Evolutionary conservation across 1,284 basidiomycete species (phyloP).

Genomic region (Ustilago shanxiensis): DNA sequence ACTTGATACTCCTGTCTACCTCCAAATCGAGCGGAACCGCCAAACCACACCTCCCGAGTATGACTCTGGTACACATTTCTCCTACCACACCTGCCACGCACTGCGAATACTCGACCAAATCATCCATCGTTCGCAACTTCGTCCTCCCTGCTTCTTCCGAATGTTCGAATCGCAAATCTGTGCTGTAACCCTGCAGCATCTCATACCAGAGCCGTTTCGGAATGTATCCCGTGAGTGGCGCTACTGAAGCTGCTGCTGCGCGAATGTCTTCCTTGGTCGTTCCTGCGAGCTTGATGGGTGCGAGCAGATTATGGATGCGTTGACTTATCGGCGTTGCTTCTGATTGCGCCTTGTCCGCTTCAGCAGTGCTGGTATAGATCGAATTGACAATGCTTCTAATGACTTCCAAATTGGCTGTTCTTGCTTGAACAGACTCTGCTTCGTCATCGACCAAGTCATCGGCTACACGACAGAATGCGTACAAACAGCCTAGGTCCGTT

Average conservation of each 20-base stretch:
- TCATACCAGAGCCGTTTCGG: slow-evolving; percentile 58
- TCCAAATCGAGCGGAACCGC: slow-evolving; percentile 32
- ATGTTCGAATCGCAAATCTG: slow-evolving; percentile 52
- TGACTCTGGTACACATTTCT: slow-evolving; percentile 63
- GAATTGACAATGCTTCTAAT: slow-evolving; percentile 39
- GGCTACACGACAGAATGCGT: slow-evolving; percentile 61
- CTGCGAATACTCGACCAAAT: slow-evolving; percentile 61
- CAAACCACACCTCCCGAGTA: slow-evolving; percentile 50
- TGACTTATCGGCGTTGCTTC: slow-evolving; percentile 11
- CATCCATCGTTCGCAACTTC: slow-evolving; percentile 37
- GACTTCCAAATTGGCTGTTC: slow-evolving; percentile 28
- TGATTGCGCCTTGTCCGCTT: neutral
- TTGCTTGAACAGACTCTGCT: slow-evolving; percentile 30
- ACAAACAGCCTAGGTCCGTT: slow-evolving; percentile 59
- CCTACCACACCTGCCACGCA: slow-evolving; percentile 62
- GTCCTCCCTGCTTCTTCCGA: slow-evolving; percentile 11
- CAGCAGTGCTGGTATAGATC: slow-evolving; percentile 25
- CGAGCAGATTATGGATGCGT: slow-evolving; percentile 30
- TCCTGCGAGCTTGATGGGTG: slow-evolving; percentile 12
- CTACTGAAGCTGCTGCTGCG: slow-evolving; percentile 52
- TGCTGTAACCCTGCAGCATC: slow-evolving; percentile 58
- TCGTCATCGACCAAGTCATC: slow-evolving; percentile 62
- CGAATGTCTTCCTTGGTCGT: slow-evolving; percentile 32
- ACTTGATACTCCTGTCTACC: slow-evolving; percentile 34
- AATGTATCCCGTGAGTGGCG: slow-evolving; percentile 51